Conservation (phyloP, 2,329 filamentous ascomycete genomes). For the Monilinia fructigena region DNA sequence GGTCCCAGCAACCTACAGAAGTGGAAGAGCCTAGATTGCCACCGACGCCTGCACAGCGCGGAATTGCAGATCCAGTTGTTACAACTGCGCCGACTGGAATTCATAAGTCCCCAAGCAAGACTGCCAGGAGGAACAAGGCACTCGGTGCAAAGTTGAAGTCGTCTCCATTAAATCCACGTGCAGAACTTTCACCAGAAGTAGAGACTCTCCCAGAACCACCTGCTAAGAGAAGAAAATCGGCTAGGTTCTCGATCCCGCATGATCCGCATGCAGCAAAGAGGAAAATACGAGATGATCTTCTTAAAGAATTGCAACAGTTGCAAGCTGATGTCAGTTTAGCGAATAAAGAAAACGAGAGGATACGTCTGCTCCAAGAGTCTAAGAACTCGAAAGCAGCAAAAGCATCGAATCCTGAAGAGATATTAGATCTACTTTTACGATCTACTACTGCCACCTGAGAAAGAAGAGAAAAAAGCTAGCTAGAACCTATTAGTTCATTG, state of each 20-base stretch:
- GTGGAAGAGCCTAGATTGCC: constrained; percentile 63
- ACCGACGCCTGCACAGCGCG: constrained; percentile 52
- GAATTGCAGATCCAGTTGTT: constrained; percentile 52
- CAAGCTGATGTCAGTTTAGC: constrained; percentile 58
- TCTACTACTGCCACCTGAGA: constrained; percentile 31
- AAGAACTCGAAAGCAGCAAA: constrained; percentile 43
- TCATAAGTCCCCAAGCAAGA: constrained; percentile 57
- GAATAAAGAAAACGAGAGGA: constrained; percentile 57
- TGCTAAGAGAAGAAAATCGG: constrained; percentile 34
- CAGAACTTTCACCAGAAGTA: constrained; percentile 23
- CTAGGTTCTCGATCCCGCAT: constrained; percentile 33
- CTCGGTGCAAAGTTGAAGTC: constrained; percentile 36
- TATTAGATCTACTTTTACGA: constrained; percentile 34
- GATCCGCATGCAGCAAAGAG: constrained; percentile 48
- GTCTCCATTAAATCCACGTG: constrained; percentile 39
- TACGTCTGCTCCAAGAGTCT: constrained; percentile 46
- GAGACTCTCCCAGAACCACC: constrained; percentile 10
- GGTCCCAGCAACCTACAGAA: constrained; percentile 2
- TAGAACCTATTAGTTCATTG: constrained; percentile 35
- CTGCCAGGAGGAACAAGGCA: constrained; percentile 45
- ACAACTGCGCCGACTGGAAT: constrained; percentile 59
- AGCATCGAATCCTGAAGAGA: constrained; percentile 44
- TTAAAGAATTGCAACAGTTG: constrained; percentile 55
- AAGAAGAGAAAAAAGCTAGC: constrained; percentile 24
- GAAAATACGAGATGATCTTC: constrained; percentile 52